Percentiles rank a stretch among this genome's conserved stretches.
Conservation (phyloP, 768 basidiomycete species). For the Rhodotorula toruloides region DNA sequence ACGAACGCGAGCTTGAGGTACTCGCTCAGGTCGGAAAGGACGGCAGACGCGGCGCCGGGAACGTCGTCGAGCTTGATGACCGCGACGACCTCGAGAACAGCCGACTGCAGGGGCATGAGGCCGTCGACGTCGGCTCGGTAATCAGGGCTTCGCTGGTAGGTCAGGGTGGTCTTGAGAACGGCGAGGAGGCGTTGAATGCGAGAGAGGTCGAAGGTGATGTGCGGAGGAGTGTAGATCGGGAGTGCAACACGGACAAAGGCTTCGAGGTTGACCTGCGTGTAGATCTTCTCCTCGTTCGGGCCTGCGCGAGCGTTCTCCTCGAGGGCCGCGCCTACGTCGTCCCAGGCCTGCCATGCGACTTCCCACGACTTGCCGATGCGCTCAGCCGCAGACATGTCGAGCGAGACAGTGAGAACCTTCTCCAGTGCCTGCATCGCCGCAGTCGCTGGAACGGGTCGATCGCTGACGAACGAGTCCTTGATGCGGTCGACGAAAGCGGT, state of each 20-base stretch:
- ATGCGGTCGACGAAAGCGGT: slow-evolving; percentile 66
- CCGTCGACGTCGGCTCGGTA: slow-evolving; percentile 82
- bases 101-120: slow-evolving; percentile 57
- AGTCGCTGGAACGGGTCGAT: slow-evolving; percentile 65
- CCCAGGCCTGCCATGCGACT: slow-evolving; percentile 67
- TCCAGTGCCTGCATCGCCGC: slow-evolving; percentile 82
- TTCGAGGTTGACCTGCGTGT: slow-evolving; percentile 80
- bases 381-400: slow-evolving; percentile 40
- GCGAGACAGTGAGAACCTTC: slow-evolving; percentile 61
- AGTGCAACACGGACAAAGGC: slow-evolving; percentile 70
- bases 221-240: slow-evolving; percentile 48
- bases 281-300: slow-evolving; percentile 46
- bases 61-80: slow-evolving; percentile 60
- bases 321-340: slow-evolving; percentile 45
- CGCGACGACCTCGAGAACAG: slow-evolving; percentile 66
- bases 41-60: slow-evolving; percentile 54
- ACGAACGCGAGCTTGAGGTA: slow-evolving; percentile 82
- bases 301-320: slow-evolving; percentile 18
- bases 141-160: slow-evolving; percentile 74
- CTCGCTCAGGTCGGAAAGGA: slow-evolving; percentile 79
- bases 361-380: slow-evolving; percentile 55
- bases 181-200: slow-evolving; percentile 64
- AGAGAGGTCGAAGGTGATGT: slow-evolving; percentile 49
- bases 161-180: slow-evolving; percentile 68
- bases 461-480: slow-evolving; percentile 63